A percentile compares a stretch with the other conserved stretches of the same genome.
Conservation (phyloP, 768 basidiomycete species). For the Lentinus tigrinus region DNA sequence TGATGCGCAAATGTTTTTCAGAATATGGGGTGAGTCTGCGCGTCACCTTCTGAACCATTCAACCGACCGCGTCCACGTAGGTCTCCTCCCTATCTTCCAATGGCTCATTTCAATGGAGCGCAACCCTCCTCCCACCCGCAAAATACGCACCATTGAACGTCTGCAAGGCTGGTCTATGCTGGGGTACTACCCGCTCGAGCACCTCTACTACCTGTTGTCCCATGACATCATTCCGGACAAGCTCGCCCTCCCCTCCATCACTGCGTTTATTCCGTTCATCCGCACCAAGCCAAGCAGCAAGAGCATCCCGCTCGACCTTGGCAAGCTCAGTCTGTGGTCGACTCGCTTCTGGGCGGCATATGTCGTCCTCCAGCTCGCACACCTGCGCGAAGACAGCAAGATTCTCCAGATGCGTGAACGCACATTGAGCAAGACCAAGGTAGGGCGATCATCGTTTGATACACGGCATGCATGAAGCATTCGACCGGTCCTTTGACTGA, state of each 20-base stretch:
- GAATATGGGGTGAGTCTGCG: constrained; percentile 68
- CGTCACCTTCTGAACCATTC: not conserved
- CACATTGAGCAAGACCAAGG: constrained; percentile 57
- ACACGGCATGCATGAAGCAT: not conserved
- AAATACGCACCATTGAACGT: constrained; percentile 73
- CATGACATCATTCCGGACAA: constrained; percentile 59
- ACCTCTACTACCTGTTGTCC: constrained; percentile 63
- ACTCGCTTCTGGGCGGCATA: constrained; percentile 82
- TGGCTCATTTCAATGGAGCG: constrained; percentile 79
- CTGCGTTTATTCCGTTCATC: constrained; percentile 31
- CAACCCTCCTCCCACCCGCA: constrained; percentile 66
- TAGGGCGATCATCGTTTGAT: constrained; percentile 18
- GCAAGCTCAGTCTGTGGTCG: constrained; percentile 63
- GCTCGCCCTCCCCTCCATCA: constrained; percentile 39
- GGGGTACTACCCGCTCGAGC: constrained; percentile 77
- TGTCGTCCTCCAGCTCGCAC: constrained; percentile 71
- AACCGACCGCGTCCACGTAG: constrained; percentile 33
- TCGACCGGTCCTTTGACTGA: too few relatives aligned
- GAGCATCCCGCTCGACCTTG: constrained; percentile 44
- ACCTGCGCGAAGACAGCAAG: constrained; percentile 66
- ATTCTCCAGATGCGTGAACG: constrained; percentile 55
- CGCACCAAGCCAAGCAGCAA: constrained; percentile 23
- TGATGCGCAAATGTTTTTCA: constrained; percentile 72
- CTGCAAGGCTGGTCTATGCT: constrained; percentile 80
- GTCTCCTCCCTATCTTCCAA: constrained; percentile 74